Evolutionary conservation across 805 yeast genomes (phyloP).

Genomic region (Metschnikowia kunwiensis): DNA sequence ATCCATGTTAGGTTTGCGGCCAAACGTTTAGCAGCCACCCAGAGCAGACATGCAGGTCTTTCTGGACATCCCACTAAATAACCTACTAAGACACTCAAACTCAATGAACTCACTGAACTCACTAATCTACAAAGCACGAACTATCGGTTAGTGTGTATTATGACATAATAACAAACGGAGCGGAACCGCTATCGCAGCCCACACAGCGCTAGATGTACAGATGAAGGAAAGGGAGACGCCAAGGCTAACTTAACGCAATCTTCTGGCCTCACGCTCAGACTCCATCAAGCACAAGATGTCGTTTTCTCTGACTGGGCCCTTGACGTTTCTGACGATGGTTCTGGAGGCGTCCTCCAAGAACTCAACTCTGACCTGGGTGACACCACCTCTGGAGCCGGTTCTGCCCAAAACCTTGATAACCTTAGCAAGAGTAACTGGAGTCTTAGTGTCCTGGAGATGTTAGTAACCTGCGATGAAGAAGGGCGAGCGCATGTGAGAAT

Average conservation of each 20-base stretch:
- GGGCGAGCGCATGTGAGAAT: too few relatives aligned
- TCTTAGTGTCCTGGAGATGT: constrained; percentile 50
- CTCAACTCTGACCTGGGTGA: constrained; percentile 97
- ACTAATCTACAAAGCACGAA: too few relatives aligned
- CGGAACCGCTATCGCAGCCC: not conserved
- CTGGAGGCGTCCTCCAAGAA: constrained; percentile 93
- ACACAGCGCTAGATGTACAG: constrained; percentile 20
- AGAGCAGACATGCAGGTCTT: too few relatives aligned
- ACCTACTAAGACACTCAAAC: too few relatives aligned
- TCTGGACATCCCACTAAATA: too few relatives aligned
- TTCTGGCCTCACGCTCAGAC: constrained; percentile 99
- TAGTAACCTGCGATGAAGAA: too few relatives aligned
- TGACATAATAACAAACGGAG: constrained; percentile 16
- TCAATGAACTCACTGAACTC: too few relatives aligned
- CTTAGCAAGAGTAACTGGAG: constrained; percentile 99
- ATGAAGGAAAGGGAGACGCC: constrained; percentile 7
- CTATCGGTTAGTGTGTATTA: constrained; percentile 15
- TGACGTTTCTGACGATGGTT: constrained; percentile 95
- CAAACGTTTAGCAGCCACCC: too few relatives aligned
- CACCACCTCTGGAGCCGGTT: constrained; percentile 99
- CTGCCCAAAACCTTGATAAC: constrained; percentile 99
- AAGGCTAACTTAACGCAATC: constrained; percentile 62
- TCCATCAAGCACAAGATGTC: constrained; percentile 99
- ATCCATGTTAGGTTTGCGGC: too few relatives aligned
- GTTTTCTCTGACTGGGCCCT: constrained; percentile 96